Base-by-base conservation (phyloP, 2,329 filamentous ascomycete genomes). In the Aspergillaceae sp. region DNA sequence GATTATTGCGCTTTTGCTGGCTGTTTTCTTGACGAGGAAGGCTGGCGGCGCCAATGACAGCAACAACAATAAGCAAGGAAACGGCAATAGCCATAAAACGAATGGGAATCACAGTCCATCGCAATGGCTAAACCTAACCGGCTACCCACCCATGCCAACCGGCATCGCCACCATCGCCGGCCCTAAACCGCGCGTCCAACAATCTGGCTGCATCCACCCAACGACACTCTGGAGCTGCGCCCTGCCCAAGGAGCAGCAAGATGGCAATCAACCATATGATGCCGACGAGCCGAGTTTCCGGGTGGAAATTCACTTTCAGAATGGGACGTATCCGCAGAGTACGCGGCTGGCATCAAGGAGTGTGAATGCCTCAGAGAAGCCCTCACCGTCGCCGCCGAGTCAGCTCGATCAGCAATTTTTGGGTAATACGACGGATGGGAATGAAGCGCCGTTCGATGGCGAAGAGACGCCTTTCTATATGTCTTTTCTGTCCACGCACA, bases 401-500 rank as follows among this genome's bases (percentile, higher is more conserved):
- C 71, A 79, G 28, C 71, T 79, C 35, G 90, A 97, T 49, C 84
- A 87, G 66, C 77, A 72, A 51, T 95, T 96, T 58, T 66, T 96
- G 5, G 89, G 90, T 4, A 86, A 89, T 60, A 90, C 87, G 0
- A 94, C 89, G 0, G 91, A 97, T 58, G 76, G 77, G 0, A 80
- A 87, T 50, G 72, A 76, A 8, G 74, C 76, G 58, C 77, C 82
- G 3, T 95, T 91, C 64, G 82, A 83, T 1, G 90, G 90, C 52
- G 90, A 95, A 67, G 77, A 83, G 6, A 94, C 91, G 0, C 90
- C 91, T 0, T 94, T 96, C 66, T 94, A 84, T 64, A 85, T 95
- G 54, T 87, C 82, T 29, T 74, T 94, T 45, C 69, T 89, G 7
- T 68, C 61, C 4, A 53, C 66, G 0, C 56, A 60, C 4, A 58